Evolutionary conservation across 1,284 basidiomycete genomes (phyloP), one percentile per base, ranked within the genome.

Genomic region (Pseudozyma hubeiensis): DNA sequence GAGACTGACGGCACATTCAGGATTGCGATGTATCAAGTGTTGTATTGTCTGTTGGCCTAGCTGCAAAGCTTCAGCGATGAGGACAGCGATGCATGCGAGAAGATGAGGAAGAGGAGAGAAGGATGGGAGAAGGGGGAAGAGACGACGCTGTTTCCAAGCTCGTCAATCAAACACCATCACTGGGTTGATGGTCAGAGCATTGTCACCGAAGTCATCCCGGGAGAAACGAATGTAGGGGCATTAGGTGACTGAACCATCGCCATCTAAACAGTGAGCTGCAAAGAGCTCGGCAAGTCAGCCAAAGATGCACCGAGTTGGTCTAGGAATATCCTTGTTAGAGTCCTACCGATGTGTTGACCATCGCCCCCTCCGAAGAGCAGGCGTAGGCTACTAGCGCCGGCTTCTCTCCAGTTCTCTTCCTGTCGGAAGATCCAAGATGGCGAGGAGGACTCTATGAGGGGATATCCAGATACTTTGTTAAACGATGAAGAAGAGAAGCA

Each of bases 401-500:
- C 70, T 67, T 67, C 64, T 64, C 70, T 64, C 70, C 70, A 73
- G 70, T 73, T 73, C 70, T 73, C 70, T 64, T 31, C 64, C 64
- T 61, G 60, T 64, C 52, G 61, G 57, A 44, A 67, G 70, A 73
- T 73, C 33, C 51, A 59, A 53, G 58, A 73, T 73, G 70, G 70
- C 70, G 70, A 73, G 70, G 43, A 73, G 70, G 70, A 67, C 70
- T 67, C 70, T 73, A 67, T 73, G 70, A 73, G 64, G 61, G 70
- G 70, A 73, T 64, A 64, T 61, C 70, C 70, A 60, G 53, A 60
- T 73, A 67, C 64, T 67, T 67, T 73, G 70, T 73, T 73, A 73
- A 73, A 73, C 70, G 70, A 73, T 67, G 64, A 72, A 64, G 64
- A 73, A 58, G 47, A 58, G 48, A 64, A 64, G 60, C 45, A 67